Percentiles rank a stretch among this genome's conserved stretches.
These are phyloP conservation scores for Arthrocladium fulminans DNA, from an alignment of 2,329 filamentous ascomycete genomes.

Conservation along the genomic window DNA sequence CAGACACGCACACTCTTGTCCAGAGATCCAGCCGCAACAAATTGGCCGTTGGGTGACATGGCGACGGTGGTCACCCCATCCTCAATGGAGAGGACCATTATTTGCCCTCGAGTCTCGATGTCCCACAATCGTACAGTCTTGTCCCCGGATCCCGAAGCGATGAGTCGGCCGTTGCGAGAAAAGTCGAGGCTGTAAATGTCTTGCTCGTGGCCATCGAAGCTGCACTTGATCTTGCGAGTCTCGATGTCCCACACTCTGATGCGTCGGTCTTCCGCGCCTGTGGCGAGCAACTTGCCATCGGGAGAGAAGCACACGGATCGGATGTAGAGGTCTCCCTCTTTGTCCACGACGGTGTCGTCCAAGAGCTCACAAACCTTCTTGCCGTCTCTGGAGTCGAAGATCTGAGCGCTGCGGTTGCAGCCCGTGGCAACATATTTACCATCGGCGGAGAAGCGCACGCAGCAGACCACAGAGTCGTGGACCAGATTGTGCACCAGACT, in stretches of 20 bases:
- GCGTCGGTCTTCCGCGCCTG: slow-evolving; percentile 93
- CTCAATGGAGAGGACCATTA: slow-evolving; percentile 82
- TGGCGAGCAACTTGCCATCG: slow-evolving; percentile 86
- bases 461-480: slow-evolving; percentile 96
- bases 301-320: slow-evolving; percentile 98
- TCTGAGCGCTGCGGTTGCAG: slow-evolving; percentile 98
- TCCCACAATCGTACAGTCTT: slow-evolving; percentile 94
- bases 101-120: slow-evolving; percentile 72
- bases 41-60: slow-evolving; percentile 90
- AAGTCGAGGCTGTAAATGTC: slow-evolving; percentile 98
- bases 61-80: slow-evolving; percentile 96
- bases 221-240: slow-evolving; percentile 73
- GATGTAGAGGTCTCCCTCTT: slow-evolving; percentile 90
- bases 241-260: slow-evolving; percentile 96
- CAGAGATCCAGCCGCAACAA: slow-evolving; percentile 85
- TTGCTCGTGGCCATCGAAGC: slow-evolving; percentile 94
- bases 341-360: slow-evolving; percentile 69
- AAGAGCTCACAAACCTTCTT: slow-evolving; percentile 83
- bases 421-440: slow-evolving; percentile 94
- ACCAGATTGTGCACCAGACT: slow-evolving; percentile 86
- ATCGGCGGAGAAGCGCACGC: slow-evolving; percentile 91
- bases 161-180: slow-evolving; percentile 82
- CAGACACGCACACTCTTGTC: slow-evolving; percentile 98
- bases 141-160: slow-evolving; percentile 91
- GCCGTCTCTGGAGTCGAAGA: slow-evolving; percentile 84